Conservation (phyloP, 1,284 basidiomycete genomes). For the Trametes versicolor region DNA sequence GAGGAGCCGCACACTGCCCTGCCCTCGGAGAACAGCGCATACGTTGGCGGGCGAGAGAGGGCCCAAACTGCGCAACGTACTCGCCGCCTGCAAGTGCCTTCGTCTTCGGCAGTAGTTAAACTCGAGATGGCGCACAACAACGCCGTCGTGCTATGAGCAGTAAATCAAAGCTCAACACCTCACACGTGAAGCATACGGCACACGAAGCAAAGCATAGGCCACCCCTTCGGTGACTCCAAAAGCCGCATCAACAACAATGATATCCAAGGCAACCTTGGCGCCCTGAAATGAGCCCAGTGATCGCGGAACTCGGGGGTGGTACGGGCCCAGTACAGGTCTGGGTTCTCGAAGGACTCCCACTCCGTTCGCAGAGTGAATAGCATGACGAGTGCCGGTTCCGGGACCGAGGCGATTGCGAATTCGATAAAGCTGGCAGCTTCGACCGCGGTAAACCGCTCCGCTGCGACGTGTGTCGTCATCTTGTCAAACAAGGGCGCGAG, state of each 20-base stretch:
- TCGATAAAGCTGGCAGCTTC: slow-evolving; percentile 9
- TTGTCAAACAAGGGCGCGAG: slow-evolving; percentile 14
- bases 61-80: too few species aligned
- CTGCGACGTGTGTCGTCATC: slow-evolving; percentile 11
- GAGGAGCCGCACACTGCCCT: too few species aligned
- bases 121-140: too few species aligned
- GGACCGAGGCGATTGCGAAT: background rate
- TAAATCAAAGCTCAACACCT: too few species aligned
- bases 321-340: slow-evolving; percentile 13
- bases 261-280: slow-evolving; percentile 4
- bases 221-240: background rate
- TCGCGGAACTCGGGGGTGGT: background rate
- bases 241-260: background rate
- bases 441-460: slow-evolving; percentile 5
- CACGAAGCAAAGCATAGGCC: background rate
- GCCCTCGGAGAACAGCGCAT: too few species aligned
- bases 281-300: slow-evolving; percentile 1
- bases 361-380: background rate
- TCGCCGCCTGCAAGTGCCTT: too few species aligned
- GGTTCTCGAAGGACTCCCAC: background rate
- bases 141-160: too few species aligned
- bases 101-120: too few species aligned
- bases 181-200: background rate
- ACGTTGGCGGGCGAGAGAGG: too few species aligned
- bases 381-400: background rate